Evolutionary conservation across 768 basidiomycete species (phyloP), one percentile per base, ranked within the genome.

Genomic region (Boletellus sp.): DNA sequence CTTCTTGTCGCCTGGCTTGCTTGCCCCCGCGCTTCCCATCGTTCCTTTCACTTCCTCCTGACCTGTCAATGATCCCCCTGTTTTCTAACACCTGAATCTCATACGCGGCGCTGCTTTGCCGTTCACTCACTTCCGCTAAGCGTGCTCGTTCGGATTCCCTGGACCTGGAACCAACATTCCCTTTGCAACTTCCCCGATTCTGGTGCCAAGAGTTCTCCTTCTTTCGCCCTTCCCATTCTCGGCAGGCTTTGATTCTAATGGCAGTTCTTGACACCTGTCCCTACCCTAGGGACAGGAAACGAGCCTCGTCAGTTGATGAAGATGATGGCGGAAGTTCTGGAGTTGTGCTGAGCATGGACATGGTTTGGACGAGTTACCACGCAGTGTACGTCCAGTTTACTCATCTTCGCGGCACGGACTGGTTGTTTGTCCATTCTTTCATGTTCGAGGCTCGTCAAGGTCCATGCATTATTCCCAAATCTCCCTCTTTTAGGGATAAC

Each of bases 281-380:
- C 37, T 48, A 38, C 39, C 50, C 45, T 31, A 31, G 53, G 40
- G 45, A 32, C 53, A 39, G 50, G 53, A 36, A 55, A 45, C 52
- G 57, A 4, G 42, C 52, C 35, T 33, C 44, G 6, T 22, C 45
- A 26, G 69, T 74, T 47, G 70, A 72, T 53, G 80, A 81, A 17
- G 33, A 57, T 42, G 81, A 57, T 42, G 81, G 80, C 0, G 80
- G 75, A 16, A 45, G 63, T 3, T 75, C 68, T 23, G 87, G 87
- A 5, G 69, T 84, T 23, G 75, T 89, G 12, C 57, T 90, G 17
- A 76, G 74, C 19, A 61, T 88, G 53, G 66, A 80, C 47, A 67
- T 83, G 64, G 70, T 81, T n/a, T 76, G 75, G 2, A 74, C 70
- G 34, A 77, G 77, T 15, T 65, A 75, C 7, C 81, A 74, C 56